phyloP scores from a whole-genome alignment of 768 basidiomycete species.

The Mycena haematopus region DNA sequence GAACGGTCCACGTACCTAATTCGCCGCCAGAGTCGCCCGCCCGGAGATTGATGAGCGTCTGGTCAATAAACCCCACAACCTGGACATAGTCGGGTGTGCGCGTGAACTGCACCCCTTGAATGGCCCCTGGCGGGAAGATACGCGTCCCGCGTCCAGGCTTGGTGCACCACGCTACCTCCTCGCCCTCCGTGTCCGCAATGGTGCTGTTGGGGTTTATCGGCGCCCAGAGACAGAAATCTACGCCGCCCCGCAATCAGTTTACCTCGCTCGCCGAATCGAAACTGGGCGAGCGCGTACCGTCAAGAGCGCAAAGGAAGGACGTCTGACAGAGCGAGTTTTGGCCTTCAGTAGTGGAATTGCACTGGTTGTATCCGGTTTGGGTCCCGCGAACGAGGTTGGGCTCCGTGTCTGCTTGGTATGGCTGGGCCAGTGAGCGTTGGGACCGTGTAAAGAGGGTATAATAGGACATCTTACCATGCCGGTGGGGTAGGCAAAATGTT shows the following conservation, averaged over 20 bases:
- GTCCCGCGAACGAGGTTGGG: constrained; percentile 51
- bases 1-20: constrained; percentile 68
- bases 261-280: background rate
- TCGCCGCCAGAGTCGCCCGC: constrained; percentile 73
- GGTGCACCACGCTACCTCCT: constrained; percentile 82
- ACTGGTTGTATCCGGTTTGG: constrained; percentile 65
- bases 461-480: constrained; percentile 44
- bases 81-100: constrained; percentile 64
- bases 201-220: constrained; percentile 54
- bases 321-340: constrained; percentile 53
- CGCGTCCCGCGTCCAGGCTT: constrained; percentile 74
- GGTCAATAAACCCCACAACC: constrained; percentile 69
- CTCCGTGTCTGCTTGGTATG: constrained; percentile 54
- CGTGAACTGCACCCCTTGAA: constrained; percentile 70
- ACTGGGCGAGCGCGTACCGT: constrained; percentile 44
- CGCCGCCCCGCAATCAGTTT: constrained; percentile 13
- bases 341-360: constrained; percentile 64
- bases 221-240: constrained; percentile 78
- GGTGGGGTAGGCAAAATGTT: constrained; percentile 50
- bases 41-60: constrained; percentile 59
- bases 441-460: background rate
- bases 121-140: constrained; percentile 68
- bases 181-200: constrained; percentile 71
- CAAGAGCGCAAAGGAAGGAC: constrained; percentile 53
- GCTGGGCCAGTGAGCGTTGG: constrained; percentile 37